Conservation (phyloP, 352 stramenopile species). For the Stephanocyclus meneghinianus region DNA sequence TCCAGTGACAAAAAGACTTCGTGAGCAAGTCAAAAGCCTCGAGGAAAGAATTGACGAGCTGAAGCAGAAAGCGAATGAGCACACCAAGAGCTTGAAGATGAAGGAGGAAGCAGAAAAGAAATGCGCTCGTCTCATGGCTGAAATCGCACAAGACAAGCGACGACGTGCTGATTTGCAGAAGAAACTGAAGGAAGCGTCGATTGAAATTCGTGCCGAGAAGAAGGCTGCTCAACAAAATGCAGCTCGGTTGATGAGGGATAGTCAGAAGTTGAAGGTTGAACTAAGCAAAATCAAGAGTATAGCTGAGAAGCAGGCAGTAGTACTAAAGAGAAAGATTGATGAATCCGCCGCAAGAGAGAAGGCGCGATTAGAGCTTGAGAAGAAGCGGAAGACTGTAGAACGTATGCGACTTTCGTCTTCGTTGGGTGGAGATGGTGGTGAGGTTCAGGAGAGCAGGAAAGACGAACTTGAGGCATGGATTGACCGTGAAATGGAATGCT, state of each 20-base stretch:
- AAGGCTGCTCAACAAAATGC: slow-evolving; percentile 61
- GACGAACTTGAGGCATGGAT: slow-evolving; percentile 55
- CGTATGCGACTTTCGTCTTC: slow-evolving; percentile 36
- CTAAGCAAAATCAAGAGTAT: slow-evolving; percentile 59
- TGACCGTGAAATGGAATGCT: slow-evolving; percentile 56
- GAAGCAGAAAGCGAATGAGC: slow-evolving; percentile 54
- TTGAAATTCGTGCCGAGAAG: slow-evolving; percentile 59
- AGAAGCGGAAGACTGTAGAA: slow-evolving; percentile 38
- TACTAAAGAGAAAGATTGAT: slow-evolving; percentile 61
- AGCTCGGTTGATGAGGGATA: slow-evolving; percentile 58
- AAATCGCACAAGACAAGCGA: slow-evolving; percentile 65
- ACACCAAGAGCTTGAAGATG: slow-evolving; percentile 56
- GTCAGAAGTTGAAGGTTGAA: slow-evolving; percentile 62
- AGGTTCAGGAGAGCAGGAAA: slow-evolving; percentile 42
- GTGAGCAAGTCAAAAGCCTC: slow-evolving; percentile 43
- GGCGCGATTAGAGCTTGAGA: slow-evolving; percentile 38
- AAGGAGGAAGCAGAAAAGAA: slow-evolving; percentile 64
- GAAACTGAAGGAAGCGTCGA: slow-evolving; percentile 60
- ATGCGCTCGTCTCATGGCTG: slow-evolving; percentile 44
- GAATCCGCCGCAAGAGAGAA: slow-evolving; percentile 59
- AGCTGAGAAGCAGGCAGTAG: slow-evolving; percentile 56
- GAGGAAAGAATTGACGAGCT: slow-evolving; percentile 60
- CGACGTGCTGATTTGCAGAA: slow-evolving; percentile 55
- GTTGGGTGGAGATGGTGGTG: slow-evolving; percentile 8
- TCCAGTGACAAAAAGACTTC: slow-evolving; percentile 47